Percentiles rank a stretch among this genome's conserved stretches.
Conservation (phyloP, 2,329 filamentous ascomycete genomes). For the Ascochyta lentis region DNA sequence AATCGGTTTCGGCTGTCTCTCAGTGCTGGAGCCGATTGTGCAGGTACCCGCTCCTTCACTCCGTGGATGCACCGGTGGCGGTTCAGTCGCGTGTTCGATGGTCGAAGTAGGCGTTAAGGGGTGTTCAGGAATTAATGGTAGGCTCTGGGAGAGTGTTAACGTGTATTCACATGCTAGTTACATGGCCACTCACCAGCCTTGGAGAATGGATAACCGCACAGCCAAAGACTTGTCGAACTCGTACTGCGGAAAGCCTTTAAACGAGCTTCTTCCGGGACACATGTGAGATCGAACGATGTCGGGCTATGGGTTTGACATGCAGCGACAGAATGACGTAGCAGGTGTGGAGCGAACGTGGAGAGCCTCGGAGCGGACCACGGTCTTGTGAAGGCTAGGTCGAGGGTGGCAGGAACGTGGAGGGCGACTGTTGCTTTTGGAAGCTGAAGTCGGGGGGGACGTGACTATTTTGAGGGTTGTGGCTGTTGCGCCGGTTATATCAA, state of each 20-base stretch:
- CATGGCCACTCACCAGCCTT: slow-evolving; percentile 19
- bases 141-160: slow-evolving; percentile 24
- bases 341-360: slow-evolving; percentile 17
- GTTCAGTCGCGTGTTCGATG: slow-evolving; percentile 2
- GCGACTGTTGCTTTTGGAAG: slow-evolving; percentile 4
- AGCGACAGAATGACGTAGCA: slow-evolving; percentile 36
- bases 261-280: slow-evolving; percentile 30
- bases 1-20: not conserved
- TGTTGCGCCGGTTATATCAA: slow-evolving; percentile 8
- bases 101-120: slow-evolving; percentile 13
- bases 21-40: not conserved
- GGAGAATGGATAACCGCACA: slow-evolving; percentile 21
- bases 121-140: slow-evolving; percentile 13
- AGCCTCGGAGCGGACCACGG: slow-evolving; percentile 8
- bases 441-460: not conserved
- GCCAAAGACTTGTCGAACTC: slow-evolving; percentile 38
- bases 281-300: slow-evolving; percentile 35
- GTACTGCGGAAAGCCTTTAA: slow-evolving; percentile 33
- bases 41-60: slow-evolving; percentile 4
- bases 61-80: not conserved
- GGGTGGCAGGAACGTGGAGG: not conserved
- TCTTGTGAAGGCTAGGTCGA: slow-evolving; percentile 3
- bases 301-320: slow-evolving; percentile 22
- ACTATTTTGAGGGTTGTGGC: slow-evolving; percentile 4
- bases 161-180: slow-evolving; percentile 17